phyloP scores from a whole-genome alignment of 495 filamentous ascomycete genomes.

The Hypomontagnella submonticulosa region DNA sequence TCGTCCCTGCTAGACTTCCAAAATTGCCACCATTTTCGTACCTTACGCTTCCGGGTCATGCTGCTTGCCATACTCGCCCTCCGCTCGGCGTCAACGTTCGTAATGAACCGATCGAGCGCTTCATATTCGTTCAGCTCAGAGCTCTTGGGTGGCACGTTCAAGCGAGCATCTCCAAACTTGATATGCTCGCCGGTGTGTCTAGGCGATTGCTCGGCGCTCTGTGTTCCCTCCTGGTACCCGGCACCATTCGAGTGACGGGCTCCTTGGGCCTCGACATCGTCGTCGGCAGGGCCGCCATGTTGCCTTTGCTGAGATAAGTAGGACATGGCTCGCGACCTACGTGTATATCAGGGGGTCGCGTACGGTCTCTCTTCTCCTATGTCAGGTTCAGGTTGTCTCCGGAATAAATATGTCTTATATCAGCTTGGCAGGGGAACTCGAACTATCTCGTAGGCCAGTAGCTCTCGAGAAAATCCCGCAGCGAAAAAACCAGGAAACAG shows the following conservation, averaged over 20 bases:
- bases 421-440: neutral
- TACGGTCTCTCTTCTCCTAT: neutral
- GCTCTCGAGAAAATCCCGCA: conserved; percentile 25
- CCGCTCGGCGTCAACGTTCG: conserved; percentile 67
- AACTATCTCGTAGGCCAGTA: conserved; percentile 4
- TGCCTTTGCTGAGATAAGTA: conserved; percentile 32
- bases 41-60: conserved; percentile 54
- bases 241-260: conserved; percentile 37
- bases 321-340: conserved; percentile 26
- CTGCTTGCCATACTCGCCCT: conserved; percentile 67
- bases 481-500: conserved; percentile 9
- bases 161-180: conserved; percentile 39
- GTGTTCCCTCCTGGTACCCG: conserved; percentile 16
- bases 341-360: neutral
- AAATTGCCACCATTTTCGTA: conserved; percentile 69
- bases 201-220: neutral
- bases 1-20: conserved; percentile 56
- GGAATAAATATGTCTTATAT: conserved; percentile 25
- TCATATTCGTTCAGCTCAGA: conserved; percentile 53
- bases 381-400: neutral
- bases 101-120: conserved; percentile 72
- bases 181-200: conserved; percentile 33
- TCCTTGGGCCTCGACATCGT: conserved; percentile 39
- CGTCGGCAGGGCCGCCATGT: conserved; percentile 13
- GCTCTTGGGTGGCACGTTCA: conserved; percentile 35